Evolutionary conservation across 2,329 filamentous ascomycete species (phyloP).

Genomic region (Alternaria longipes): DNA sequence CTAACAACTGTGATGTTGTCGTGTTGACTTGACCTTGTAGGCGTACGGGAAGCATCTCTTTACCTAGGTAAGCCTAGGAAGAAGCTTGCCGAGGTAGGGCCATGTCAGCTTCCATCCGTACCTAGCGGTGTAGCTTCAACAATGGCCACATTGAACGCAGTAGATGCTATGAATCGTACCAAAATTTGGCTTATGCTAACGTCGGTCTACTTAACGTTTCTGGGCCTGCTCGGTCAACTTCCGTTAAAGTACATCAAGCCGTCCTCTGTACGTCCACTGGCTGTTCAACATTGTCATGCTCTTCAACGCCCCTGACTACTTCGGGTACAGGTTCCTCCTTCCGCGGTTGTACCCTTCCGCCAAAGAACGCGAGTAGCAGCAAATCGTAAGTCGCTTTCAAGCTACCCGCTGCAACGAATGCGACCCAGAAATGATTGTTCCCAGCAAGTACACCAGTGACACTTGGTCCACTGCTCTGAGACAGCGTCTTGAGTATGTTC

Average conservation of each 20-base stretch:
- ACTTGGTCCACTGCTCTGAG: slow-evolving; percentile 46
- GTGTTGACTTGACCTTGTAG: not conserved
- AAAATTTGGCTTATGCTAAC: not conserved
- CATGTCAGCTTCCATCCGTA: slow-evolving; percentile 1
- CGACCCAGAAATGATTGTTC: slow-evolving; percentile 48
- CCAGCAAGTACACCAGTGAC: slow-evolving; percentile 50
- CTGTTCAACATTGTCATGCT: not conserved
- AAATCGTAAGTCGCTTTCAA: slow-evolving; percentile 50
- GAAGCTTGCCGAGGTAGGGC: slow-evolving; percentile 11
- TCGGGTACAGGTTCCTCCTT: slow-evolving; percentile 12
- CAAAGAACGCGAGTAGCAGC: slow-evolving; percentile 47
- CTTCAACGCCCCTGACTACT: slow-evolving; percentile 2
- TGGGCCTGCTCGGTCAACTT: not conserved
- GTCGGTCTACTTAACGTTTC: not conserved
- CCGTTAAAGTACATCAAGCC: not conserved
- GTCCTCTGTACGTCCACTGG: slow-evolving; percentile 2
- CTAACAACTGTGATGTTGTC: slow-evolving; percentile 1
- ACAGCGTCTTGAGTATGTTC: slow-evolving; percentile 50
- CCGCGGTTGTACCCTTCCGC: slow-evolving; percentile 32
- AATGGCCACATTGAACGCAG: not conserved
- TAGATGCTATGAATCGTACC: not conserved
- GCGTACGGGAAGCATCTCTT: not conserved
- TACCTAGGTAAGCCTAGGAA: not conserved
- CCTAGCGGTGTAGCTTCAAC: not conserved
- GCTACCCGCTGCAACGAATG: slow-evolving; percentile 50